Conservation (phyloP, 2,329 filamentous ascomycete genomes). For the Acephala macrosclerotiorum region DNA sequence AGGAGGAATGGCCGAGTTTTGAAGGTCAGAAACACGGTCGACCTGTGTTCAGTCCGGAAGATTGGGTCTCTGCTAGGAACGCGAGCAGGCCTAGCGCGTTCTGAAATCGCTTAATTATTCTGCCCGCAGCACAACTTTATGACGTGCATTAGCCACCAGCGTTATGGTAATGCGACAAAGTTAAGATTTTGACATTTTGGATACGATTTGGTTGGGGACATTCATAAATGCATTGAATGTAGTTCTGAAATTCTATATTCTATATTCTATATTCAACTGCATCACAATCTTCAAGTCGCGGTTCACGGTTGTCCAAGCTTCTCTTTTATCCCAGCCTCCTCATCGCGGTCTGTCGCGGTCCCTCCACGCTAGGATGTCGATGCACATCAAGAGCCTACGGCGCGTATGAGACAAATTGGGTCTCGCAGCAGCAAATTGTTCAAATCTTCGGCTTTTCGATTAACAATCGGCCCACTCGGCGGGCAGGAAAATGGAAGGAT, state of each 20-base stretch:
- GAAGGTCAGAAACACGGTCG: conserved; percentile 41
- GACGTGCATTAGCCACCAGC: conserved; percentile 22
- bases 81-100: conserved; percentile 29
- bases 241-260: neutral
- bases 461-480: conserved; percentile 21
- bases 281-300: neutral
- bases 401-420: conserved; percentile 33
- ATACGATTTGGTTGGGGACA: neutral
- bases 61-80: conserved; percentile 31
- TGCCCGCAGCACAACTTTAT: conserved; percentile 26
- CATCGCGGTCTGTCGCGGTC: conserved; percentile 18
- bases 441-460: conserved; percentile 14
- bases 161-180: neutral
- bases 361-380: conserved; percentile 20
- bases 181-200: neutral
- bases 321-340: conserved; percentile 8
- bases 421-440: conserved; percentile 25
- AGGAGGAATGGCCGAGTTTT: conserved; percentile 31
- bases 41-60: conserved; percentile 30
- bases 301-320: conserved; percentile 7
- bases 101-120: conserved; percentile 19
- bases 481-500: neutral
- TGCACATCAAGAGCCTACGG: conserved; percentile 5
- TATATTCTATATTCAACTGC: conserved; percentile 10
- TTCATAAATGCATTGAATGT: neutral